Evolutionary conservation across 2,329 filamentous ascomycete genomes (phyloP).

Genomic region (Clarireedia homoeocarpa): DNA sequence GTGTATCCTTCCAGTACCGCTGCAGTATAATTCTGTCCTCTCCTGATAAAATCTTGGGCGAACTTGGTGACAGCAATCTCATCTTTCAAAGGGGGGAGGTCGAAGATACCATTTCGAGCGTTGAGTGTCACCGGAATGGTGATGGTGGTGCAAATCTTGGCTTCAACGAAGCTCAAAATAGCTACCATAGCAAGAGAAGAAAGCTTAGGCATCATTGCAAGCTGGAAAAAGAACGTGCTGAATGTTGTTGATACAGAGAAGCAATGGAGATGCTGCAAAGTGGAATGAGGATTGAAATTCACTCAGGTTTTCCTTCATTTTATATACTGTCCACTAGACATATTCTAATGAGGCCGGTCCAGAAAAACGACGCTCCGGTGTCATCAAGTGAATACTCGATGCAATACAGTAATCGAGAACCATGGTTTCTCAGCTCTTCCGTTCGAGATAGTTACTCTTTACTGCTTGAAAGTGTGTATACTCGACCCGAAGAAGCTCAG

Average conservation of each 20-base stretch:
- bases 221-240: neutral
- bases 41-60: neutral
- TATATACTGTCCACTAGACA: neutral
- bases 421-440: too few species aligned
- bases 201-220: neutral
- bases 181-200: neutral
- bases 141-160: constrained; percentile 1
- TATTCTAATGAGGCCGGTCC: neutral
- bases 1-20: neutral
- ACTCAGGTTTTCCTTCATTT: too few species aligned
- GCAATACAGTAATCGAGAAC: too few species aligned
- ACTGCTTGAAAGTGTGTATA: too few species aligned
- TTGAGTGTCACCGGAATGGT: constrained; percentile 4
- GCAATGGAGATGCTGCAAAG: neutral
- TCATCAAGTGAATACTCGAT: too few species aligned
- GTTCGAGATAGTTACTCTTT: too few species aligned
- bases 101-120: constrained; percentile 5
- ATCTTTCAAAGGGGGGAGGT: neutral
- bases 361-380: neutral
- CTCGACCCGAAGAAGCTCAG: too few species aligned
- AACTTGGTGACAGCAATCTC: constrained; percentile 1
- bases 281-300: neutral
- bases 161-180: neutral
- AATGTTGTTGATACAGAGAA: neutral
- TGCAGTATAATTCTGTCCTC: constrained; percentile 3